Conservation (phyloP, 225 moss, liverwort and hornwort genomes). For the Neckera pumila region DNA sequence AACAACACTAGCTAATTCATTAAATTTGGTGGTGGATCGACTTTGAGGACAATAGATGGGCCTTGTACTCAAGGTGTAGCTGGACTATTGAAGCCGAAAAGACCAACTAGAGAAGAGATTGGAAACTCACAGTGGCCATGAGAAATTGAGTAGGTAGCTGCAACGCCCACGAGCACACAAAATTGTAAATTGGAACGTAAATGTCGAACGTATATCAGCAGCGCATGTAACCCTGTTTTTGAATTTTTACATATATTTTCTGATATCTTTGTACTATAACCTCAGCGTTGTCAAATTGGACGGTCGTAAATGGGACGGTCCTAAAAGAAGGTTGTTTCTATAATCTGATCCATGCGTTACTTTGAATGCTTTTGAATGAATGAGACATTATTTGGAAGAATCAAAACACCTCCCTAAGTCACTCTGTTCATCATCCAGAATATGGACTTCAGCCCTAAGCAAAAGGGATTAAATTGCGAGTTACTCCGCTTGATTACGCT, state of each 20-base stretch:
- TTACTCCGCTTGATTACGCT: not conserved
- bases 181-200: not conserved
- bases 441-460: not conserved
- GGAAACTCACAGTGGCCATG: constrained; percentile 60
- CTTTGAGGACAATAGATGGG: not conserved
- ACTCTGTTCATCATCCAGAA: not conserved
- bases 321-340: not conserved
- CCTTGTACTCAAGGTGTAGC: not conserved
- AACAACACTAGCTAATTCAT: not conserved
- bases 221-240: no score
- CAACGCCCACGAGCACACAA: not conserved
- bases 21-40: not conserved
- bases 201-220: not conserved
- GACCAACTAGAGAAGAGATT: not conserved
- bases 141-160: constrained; percentile 95
- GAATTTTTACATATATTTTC: not conserved
- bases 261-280: not conserved
- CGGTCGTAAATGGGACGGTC: not conserved
- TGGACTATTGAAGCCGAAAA: not conserved
- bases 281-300: not conserved
- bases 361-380: no score
- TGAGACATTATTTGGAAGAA: not conserved
- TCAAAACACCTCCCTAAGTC: not conserved
- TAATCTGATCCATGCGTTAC: not conserved
- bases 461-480: not conserved